These are phyloP conservation scores for Sporothrix luriei DNA, from an alignment of 2,329 filamentous ascomycete genomes.

Conservation along the genomic window DNA sequence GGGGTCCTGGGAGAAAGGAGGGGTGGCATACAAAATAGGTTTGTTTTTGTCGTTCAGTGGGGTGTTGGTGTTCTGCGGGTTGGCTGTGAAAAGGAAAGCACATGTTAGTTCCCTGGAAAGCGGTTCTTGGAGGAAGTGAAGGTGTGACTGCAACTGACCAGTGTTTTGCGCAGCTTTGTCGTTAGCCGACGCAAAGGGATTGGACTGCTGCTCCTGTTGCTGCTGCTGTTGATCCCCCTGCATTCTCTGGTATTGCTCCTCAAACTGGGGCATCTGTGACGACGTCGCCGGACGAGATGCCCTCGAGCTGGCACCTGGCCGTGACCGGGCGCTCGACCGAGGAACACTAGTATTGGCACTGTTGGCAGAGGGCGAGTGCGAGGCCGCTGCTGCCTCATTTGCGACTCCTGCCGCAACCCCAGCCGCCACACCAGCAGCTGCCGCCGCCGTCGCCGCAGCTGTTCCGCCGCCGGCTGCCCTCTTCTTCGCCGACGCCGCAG, in stretches of 20 bases:
- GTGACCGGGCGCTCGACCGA: slow-evolving; percentile 17
- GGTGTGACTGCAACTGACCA: not conserved
- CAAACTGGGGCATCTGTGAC: slow-evolving; percentile 34
- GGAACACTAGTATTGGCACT: slow-evolving; percentile 28
- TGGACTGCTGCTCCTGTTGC: slow-evolving; percentile 23
- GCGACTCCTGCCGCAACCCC: slow-evolving; percentile 5
- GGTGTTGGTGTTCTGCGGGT: not conserved
- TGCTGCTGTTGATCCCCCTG: slow-evolving; percentile 25
- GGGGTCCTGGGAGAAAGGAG: slow-evolving; percentile 3
- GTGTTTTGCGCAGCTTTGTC: slow-evolving; percentile 9
- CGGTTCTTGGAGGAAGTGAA: not conserved
- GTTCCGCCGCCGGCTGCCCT: not conserved
- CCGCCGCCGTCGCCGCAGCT: not conserved
- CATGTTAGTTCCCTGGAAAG: not conserved
- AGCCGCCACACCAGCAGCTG: not conserved
- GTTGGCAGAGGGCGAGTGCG: slow-evolving; percentile 1
- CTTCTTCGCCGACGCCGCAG: slow-evolving; percentile 17
- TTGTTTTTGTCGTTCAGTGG: slow-evolving; percentile 9
- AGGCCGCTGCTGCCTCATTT: not conserved
- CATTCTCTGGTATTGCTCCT: slow-evolving; percentile 33
- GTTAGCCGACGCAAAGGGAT: slow-evolving; percentile 22
- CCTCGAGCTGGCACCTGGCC: slow-evolving; percentile 15
- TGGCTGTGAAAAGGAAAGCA: not conserved
- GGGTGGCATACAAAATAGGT: slow-evolving; percentile 33
- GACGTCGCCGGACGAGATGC: slow-evolving; percentile 1